Conservation (phyloP, 1,284 basidiomycete genomes). For the Amylostereum chailletii region DNA sequence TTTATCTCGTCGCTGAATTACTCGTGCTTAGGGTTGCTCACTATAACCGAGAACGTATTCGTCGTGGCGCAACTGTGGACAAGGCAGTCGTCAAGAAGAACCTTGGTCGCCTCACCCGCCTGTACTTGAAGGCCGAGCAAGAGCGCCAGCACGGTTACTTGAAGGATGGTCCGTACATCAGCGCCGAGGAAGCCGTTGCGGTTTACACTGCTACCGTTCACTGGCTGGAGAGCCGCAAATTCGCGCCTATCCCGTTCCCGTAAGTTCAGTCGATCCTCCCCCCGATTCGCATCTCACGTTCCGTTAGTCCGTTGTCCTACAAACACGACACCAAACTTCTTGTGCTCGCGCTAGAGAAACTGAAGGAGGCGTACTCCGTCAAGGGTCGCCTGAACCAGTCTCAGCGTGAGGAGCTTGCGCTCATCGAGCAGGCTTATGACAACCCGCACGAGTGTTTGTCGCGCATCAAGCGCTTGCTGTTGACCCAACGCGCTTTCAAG, state of each 20-base stretch:
- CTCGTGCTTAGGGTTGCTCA: constrained; percentile 61
- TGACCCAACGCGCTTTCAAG: constrained; percentile 96
- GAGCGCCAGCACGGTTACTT: constrained; percentile 95
- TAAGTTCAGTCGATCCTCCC: constrained; percentile 25
- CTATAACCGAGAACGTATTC: constrained; percentile 91
- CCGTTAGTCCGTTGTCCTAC: constrained; percentile 77
- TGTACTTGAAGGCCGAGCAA: constrained; percentile 96
- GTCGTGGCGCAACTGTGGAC: constrained; percentile 96
- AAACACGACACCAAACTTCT: constrained; percentile 97
- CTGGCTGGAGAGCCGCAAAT: constrained; percentile 95
- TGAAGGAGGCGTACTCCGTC: constrained; percentile 98
- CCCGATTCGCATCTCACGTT: constrained; percentile 4
- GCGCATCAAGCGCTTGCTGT: constrained; percentile 89
- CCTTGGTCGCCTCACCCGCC: constrained; percentile 79
- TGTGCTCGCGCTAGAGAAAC: constrained; percentile 89
- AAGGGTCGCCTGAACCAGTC: constrained; percentile 95
- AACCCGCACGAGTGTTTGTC: constrained; percentile 92
- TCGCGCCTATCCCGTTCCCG: constrained; percentile 97
- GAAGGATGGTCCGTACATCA: constrained; percentile 96
- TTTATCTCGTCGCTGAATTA: constrained; percentile 14
- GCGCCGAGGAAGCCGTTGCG: constrained; percentile 93
- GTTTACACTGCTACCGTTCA: constrained; percentile 97
- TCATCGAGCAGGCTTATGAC: constrained; percentile 96
- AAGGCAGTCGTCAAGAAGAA: constrained; percentile 99
- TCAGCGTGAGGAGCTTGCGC: constrained; percentile 90